These are phyloP conservation scores for Xylariales sp. DNA, from an alignment of 2,329 filamentous ascomycete species.

Conservation along the genomic window DNA sequence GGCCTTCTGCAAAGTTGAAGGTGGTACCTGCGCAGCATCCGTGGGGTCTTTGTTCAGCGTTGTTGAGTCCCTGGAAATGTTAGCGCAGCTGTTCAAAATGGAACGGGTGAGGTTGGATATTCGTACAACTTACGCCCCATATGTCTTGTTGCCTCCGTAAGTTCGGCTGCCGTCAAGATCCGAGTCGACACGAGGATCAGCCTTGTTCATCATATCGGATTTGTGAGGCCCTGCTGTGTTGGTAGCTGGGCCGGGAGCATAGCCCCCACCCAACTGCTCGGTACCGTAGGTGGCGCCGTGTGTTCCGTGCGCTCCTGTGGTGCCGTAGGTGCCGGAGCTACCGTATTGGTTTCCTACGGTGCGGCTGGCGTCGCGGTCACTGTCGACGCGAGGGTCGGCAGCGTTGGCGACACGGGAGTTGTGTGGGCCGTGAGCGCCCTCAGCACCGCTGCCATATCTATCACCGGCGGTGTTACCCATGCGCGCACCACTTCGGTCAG, in stretches of 20 bases:
- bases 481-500: constrained; percentile 54
- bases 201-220: constrained; percentile 65
- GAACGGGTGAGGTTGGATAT: not conserved
- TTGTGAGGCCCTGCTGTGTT: constrained; percentile 65
- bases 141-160: constrained; percentile 63
- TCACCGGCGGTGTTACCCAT: constrained; percentile 47
- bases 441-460: constrained; percentile 47
- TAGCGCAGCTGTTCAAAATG: not conserved
- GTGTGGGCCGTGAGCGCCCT: constrained; percentile 57
- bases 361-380: constrained; percentile 57
- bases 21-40: constrained; percentile 68
- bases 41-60: constrained; percentile 57
- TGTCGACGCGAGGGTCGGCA: constrained; percentile 63
- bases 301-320: constrained; percentile 43
- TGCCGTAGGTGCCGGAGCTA: constrained; percentile 43
- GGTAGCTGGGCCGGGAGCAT: constrained; percentile 54
- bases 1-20: constrained; percentile 62
- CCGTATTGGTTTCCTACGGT: constrained; percentile 51
- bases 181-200: constrained; percentile 66
- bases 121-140: constrained; percentile 55
- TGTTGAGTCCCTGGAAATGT: constrained; percentile 5
- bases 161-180: constrained; percentile 67
- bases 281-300: constrained; percentile 39
- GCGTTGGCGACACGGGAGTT: constrained; percentile 58
- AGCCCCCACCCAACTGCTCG: constrained; percentile 42